A percentile compares a stretch with the other conserved stretches of the same genome.
These are phyloP conservation scores for Capsicum rhomboideum DNA, from an alignment of 257 asterid species.

Conservation along the genomic window DNA sequence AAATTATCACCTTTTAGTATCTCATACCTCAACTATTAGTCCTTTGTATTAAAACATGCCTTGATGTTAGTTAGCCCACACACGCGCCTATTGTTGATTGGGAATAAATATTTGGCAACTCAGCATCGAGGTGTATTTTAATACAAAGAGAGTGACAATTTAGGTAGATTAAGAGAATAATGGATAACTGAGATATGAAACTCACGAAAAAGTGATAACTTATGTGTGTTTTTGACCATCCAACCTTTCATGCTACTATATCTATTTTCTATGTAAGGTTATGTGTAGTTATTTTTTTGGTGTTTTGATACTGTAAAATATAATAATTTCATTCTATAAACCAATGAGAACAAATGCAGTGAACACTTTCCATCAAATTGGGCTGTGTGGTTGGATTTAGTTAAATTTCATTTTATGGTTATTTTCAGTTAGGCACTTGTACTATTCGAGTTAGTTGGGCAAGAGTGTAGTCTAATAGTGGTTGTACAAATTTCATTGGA, in stretches of 20 bases:
- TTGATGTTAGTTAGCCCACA: background rate
- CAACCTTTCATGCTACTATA: too few relatives aligned
- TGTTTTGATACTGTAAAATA: too few relatives aligned
- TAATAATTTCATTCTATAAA: too few relatives aligned
- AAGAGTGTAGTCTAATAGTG: conserved; percentile 8
- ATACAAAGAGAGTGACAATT: background rate
- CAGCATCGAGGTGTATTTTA: background rate
- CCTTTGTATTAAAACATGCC: background rate
- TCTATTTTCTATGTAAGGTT: too few relatives aligned
- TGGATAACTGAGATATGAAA: too few relatives aligned
- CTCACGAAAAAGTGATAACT: too few relatives aligned
- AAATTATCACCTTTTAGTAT: too few relatives aligned
- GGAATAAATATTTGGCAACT: background rate
- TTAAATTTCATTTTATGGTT: background rate
- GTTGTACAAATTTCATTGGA: background rate
- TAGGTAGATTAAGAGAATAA: too few relatives aligned
- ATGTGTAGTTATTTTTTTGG: too few relatives aligned
- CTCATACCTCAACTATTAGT: background rate
- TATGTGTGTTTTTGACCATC: too few relatives aligned
- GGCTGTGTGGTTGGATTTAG: conserved; percentile 18
- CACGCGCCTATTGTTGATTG: background rate
- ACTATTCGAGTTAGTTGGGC: background rate
- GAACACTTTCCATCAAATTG: conserved; percentile 22
- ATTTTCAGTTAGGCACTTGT: background rate
- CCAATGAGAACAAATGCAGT: background rate